Evolutionary conservation across 1,139 yeast genomes (phyloP).

Genomic region (Debaryomyces sp.): DNA sequence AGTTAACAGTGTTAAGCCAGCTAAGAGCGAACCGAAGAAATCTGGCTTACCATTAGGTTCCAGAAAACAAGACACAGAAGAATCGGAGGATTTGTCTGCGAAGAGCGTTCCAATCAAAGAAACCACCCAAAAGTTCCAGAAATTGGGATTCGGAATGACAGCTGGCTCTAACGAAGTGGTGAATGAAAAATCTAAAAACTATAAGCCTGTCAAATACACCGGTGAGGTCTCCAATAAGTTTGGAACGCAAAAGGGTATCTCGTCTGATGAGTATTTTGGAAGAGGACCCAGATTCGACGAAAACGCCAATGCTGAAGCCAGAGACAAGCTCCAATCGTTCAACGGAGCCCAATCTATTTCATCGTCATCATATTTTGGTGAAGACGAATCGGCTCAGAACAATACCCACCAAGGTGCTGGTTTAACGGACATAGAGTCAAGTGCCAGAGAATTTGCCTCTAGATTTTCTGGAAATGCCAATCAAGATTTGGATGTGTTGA

Average conservation of each 20-base stretch:
- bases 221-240: constrained; percentile 77
- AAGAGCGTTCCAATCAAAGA: constrained; percentile 50
- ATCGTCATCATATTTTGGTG: constrained; percentile 90
- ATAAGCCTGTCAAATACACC: constrained; percentile 58
- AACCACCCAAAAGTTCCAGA: constrained; percentile 73
- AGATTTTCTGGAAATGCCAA: constrained; percentile 74
- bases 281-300: constrained; percentile 82
- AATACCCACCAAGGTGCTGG: constrained; percentile 29
- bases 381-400: constrained; percentile 56
- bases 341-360: constrained; percentile 90
- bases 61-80: constrained; percentile 10
- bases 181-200: constrained; percentile 35
- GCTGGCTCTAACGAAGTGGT: constrained; percentile 42
- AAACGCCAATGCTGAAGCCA: constrained; percentile 77
- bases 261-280: constrained; percentile 93
- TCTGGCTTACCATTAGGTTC: constrained; percentile 4
- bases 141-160: constrained; percentile 84
- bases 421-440: constrained; percentile 50
- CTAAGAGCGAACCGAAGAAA: constrained; percentile 4
- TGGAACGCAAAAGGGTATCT: constrained; percentile 90
- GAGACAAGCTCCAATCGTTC: constrained; percentile 73
- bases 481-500: constrained; percentile 84
- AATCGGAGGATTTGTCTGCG: constrained; percentile 20
- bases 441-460: constrained; percentile 70
- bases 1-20: not conserved